phyloP scores from a whole-genome alignment of 768 basidiomycete genomes.

The Tulasnella sp. region DNA sequence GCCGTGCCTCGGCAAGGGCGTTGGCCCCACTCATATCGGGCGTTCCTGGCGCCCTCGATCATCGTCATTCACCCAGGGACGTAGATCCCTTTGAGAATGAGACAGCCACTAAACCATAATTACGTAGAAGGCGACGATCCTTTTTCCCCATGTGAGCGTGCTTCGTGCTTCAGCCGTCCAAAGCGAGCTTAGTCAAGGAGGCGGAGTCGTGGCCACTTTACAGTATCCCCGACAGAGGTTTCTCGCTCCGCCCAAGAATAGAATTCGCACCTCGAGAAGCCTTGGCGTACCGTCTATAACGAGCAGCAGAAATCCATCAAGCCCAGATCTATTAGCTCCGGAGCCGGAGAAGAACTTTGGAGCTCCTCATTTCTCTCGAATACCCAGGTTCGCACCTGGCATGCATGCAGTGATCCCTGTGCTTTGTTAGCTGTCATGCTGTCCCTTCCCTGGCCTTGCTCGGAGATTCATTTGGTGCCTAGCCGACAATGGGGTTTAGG shows the following conservation, averaged over 20 bases:
- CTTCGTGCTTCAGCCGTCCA: background rate
- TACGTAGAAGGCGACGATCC: background rate
- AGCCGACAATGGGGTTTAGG: background rate
- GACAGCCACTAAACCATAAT: background rate
- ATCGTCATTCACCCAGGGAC: background rate
- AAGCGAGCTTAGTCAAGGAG: background rate
- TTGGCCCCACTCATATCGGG: background rate
- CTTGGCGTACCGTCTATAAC: too few species aligned
- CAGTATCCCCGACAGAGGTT: background rate
- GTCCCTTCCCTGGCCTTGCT: background rate
- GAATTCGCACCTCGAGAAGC: too few species aligned
- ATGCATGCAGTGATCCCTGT: background rate
- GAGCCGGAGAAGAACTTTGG: background rate
- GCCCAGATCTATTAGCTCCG: too few species aligned
- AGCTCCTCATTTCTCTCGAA: background rate
- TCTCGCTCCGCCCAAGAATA: too few species aligned
- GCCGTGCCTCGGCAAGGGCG: background rate
- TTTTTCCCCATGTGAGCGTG: background rate
- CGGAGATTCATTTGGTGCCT: background rate
- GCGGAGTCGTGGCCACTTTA: background rate
- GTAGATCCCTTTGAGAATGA: background rate
- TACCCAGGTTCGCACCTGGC: background rate
- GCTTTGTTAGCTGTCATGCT: background rate
- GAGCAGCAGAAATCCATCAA: too few species aligned
- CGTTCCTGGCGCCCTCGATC: background rate